Evolutionary conservation across 1,284 basidiomycete genomes (phyloP), one percentile per base, ranked within the genome.

Genomic region (Microbotryum intermedium): DNA sequence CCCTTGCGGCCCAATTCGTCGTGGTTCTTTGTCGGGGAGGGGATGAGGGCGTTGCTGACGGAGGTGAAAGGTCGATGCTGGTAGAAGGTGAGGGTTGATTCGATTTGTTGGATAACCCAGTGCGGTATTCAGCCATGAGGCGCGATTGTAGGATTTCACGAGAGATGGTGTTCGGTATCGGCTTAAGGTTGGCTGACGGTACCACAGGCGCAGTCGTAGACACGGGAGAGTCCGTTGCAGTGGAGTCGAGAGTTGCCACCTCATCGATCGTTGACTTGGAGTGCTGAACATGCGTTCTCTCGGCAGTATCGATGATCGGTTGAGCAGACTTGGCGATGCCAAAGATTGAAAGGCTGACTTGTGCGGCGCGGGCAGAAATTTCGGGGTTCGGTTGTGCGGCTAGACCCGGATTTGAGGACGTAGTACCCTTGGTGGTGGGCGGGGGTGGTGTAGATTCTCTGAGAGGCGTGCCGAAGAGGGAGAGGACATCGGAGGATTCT

Each of bases 111-210:
- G 61, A 56, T 2, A 67, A 47, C 1, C 63, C 61, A 28, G 62
- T 45, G 6, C 66, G 63, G 43, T 67, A 67, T 47, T 67, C 66
- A 29, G 66, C 66, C 30, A 43, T 63, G 0, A 67, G 45, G 29
- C 66, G 54, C 0, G 57, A 59, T 10, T 65, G 57, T 2, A 67
- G 44, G n/a, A 56, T 61, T 1, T 53, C 43, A 20, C 62, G 55
- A 39, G 34, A 39, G 34, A 39, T 39, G 9, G 34, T 39, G 10
- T 16, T 39, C 18, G 34, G 10, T 16, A 11, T 39, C 18, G 4
- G 9, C 10, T 39, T 18, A 2, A 61, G 50, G 20, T 52, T 53
- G 53, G 47, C 10, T 7, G 47, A 10, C 21, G 18, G 9, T 25
- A 23, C 55, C 3, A 21, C 25, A 10, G 6, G 43, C 20, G 34